phyloP scores from a whole-genome alignment of 371 early-diverging fungal genomes.

The Phascolomyces articulosus region DNA sequence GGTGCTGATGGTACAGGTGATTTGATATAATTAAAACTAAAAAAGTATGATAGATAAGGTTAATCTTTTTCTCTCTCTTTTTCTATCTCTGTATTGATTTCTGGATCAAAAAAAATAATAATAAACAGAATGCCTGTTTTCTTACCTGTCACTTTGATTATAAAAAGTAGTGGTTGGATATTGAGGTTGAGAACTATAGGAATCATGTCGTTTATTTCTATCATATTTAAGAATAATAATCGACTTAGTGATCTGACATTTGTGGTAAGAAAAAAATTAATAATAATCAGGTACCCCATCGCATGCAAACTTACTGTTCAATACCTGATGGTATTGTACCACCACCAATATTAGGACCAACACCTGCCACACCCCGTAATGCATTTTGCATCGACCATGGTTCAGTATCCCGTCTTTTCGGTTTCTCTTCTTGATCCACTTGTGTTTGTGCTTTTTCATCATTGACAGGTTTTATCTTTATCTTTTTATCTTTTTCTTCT shows the following conservation, averaged over 20 bases:
- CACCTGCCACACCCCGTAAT: constrained; percentile 43
- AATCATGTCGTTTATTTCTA: not conserved
- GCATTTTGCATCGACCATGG: constrained; percentile 50
- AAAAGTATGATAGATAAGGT: no score
- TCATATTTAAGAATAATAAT: no score
- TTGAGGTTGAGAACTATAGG: constrained; percentile 3
- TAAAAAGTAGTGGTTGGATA: constrained; percentile 26
- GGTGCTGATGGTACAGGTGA: constrained; percentile 2
- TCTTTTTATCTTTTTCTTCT: not conserved
- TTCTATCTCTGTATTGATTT: no score
- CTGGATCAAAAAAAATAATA: not conserved
- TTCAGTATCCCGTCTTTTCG: not conserved
- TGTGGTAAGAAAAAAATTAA: no score
- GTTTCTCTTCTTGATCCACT: not conserved
- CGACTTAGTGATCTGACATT: no score
- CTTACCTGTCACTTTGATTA: constrained; percentile 48
- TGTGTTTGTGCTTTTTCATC: not conserved
- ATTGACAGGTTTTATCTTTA: not conserved
- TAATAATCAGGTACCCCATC: no score
- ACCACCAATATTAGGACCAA: no score
- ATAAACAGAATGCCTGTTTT: not conserved
- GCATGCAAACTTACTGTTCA: not conserved
- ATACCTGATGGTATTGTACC: not conserved
- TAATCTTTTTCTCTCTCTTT: no score
- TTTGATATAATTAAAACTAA: constrained; percentile 25